Evolutionary conservation across 345 rosid genomes (phyloP).

Genomic region (Acer yangbiense): DNA sequence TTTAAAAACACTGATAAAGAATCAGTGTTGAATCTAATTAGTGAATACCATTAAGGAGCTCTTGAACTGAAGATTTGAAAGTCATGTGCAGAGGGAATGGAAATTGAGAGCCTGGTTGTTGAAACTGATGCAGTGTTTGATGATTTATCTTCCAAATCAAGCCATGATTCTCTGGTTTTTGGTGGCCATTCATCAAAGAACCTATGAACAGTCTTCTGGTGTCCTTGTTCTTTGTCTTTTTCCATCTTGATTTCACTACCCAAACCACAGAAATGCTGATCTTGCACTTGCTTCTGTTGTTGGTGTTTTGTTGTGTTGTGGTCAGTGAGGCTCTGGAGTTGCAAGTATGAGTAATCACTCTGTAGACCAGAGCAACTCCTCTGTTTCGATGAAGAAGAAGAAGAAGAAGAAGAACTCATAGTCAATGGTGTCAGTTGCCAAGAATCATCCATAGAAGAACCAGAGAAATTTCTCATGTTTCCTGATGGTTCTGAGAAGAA

Average conservation of each 20-base stretch:
- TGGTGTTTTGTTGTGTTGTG: slow-evolving; percentile 28
- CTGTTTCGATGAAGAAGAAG: slow-evolving; percentile 43
- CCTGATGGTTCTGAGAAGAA: slow-evolving; percentile 75
- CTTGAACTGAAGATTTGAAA: slow-evolving; percentile 54
- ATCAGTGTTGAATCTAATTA: background rate
- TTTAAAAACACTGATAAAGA: background rate
- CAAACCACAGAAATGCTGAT: slow-evolving; percentile 35
- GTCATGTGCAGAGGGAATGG: slow-evolving; percentile 64
- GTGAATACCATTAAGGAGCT: slow-evolving; percentile 39
- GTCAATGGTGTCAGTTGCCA: slow-evolving; percentile 68
- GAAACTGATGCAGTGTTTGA: slow-evolving; percentile 46
- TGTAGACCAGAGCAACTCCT: slow-evolving; percentile 40
- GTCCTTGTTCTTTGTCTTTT: slow-evolving; percentile 44
- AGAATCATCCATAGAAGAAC: slow-evolving; percentile 63
- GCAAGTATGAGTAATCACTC: slow-evolving; percentile 56
- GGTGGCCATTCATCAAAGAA: slow-evolving; percentile 94
- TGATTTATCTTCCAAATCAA: slow-evolving; percentile 62
- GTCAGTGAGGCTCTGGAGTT: slow-evolving; percentile 50
- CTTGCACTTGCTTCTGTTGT: slow-evolving; percentile 39
- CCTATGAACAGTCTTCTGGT: slow-evolving; percentile 71
- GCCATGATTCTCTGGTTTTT: slow-evolving; percentile 57
- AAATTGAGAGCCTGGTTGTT: slow-evolving; percentile 62
- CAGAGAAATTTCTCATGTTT: slow-evolving; percentile 55
- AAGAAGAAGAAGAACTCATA: slow-evolving; percentile 51
- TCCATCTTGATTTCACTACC: slow-evolving; percentile 44